A percentile compares a stretch with the other conserved stretches of the same genome.
phyloP scores from a whole-genome alignment of 345 rosid genomes.

The Mallotus nudiflorus region DNA sequence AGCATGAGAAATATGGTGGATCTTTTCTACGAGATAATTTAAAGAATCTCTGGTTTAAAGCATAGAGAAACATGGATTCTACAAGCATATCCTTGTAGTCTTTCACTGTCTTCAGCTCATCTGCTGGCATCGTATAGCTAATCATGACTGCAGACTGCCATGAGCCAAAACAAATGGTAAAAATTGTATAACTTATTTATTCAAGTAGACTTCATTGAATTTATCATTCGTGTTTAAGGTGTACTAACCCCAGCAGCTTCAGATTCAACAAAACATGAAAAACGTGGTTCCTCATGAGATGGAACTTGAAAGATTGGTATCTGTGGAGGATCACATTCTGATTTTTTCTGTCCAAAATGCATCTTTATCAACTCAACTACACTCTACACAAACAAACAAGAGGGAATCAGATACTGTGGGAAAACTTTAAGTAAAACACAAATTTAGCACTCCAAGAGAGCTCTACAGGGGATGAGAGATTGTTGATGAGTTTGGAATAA shows the following conservation, averaged over 20 bases:
- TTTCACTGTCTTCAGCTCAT: constrained; percentile 71
- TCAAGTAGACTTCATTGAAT: background rate
- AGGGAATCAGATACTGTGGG: constrained; percentile 19
- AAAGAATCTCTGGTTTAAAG: constrained; percentile 86
- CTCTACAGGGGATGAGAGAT: constrained; percentile 4
- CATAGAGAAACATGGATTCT: constrained; percentile 77
- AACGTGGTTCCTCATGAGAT: constrained; percentile 71
- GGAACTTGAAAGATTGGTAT: constrained; percentile 71
- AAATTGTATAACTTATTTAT: constrained; percentile 6
- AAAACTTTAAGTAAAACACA: background rate
- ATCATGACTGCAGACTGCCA: constrained; percentile 82
- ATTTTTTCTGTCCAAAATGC: constrained; percentile 63
- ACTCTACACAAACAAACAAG: constrained; percentile 39
- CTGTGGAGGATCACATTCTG: constrained; percentile 42
- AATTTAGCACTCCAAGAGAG: background rate
- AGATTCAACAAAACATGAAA: constrained; percentile 82
- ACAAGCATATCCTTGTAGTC: constrained; percentile 77
- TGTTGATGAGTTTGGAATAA: constrained; percentile 18
- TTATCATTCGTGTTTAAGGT: constrained; percentile 1
- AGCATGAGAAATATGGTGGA: constrained; percentile 89
- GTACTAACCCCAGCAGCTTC: constrained; percentile 91
- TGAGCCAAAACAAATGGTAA: constrained; percentile 30
- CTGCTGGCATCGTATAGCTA: constrained; percentile 76
- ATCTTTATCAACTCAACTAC: constrained; percentile 80
- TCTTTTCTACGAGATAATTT: constrained; percentile 73